phyloP scores from a whole-genome alignment of 768 basidiomycete species.

The Dioszegia hungarica region DNA sequence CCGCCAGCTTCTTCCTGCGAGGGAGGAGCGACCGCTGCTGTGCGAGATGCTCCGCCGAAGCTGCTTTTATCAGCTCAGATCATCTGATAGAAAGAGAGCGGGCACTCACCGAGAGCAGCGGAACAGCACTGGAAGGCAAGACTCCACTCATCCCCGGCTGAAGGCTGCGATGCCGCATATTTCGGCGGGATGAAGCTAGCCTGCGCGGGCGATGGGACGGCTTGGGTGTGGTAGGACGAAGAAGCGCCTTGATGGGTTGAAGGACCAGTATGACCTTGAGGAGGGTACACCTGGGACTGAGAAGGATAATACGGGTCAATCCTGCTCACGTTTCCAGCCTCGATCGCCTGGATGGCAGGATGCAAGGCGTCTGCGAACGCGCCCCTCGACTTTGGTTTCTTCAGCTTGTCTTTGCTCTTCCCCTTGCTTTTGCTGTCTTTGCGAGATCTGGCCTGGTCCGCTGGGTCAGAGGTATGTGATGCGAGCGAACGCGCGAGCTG shows the following conservation, averaged over 20 bases:
- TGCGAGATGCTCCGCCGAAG: neutral
- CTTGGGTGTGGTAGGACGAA: neutral
- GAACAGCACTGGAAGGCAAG: conserved; percentile 2
- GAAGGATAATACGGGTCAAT: conserved; percentile 8
- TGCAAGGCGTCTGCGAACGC: neutral
- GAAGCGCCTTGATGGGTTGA: neutral
- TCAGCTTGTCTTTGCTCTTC: neutral
- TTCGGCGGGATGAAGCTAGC: neutral
- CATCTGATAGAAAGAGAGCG: neutral
- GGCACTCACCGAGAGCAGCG: neutral
- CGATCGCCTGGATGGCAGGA: neutral
- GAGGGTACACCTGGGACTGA: too few relatives aligned
- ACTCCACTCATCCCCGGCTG: neutral
- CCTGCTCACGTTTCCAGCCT: neutral
- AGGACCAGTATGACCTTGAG: neutral
- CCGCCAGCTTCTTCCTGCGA: neutral
- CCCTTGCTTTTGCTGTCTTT: neutral
- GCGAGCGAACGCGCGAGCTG: neutral
- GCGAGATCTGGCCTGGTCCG: neutral
- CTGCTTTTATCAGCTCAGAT: neutral
- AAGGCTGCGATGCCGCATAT: neutral
- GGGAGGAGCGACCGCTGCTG: neutral
- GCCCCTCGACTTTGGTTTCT: neutral
- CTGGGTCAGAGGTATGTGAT: neutral
- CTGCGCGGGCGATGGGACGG: neutral